Evolutionary conservation across 2,329 filamentous ascomycete genomes (phyloP), one percentile per base, ranked within the genome.

Genomic region (Knufia petricola): DNA sequence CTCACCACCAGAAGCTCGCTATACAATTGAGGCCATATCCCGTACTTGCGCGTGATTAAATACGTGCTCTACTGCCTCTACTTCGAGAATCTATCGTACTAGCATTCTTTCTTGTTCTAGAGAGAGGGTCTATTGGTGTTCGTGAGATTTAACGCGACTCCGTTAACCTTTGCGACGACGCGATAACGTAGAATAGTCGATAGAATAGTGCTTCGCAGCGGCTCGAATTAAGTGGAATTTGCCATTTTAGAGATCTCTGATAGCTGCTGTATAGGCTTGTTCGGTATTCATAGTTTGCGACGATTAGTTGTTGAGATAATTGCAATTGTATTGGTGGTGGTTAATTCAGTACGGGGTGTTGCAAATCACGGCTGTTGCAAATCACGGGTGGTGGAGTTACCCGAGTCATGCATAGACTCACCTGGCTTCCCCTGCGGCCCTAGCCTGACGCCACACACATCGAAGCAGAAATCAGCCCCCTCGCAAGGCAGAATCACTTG

Each of bases 31-130:
- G 10, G 26, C 44, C 26, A 51, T 50, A 28, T 37, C 44, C 39
- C 44, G 37, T 26, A 53, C 9, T 13, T 19, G 10, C 21, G 31
- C 20, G 34, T 34, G 41, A 32, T 10, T 53, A 30, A 44, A 48
- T 6, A 49, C 3, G 32, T 53, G 44, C 15, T 44, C 51, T 46
- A 36, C n/a, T 3, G 17, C 21, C 37, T 51, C 49, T 10, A 48
- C 42, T 24, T 48, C 45, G 4, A 50, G 37, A 31, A 53, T 53
- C 48, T 34, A 53, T 48, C 26, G 21, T 28, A 51, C 46, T 34
- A 53, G 21, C 19, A 46, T 8, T 17, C 15, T 7, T 39, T 53
- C 49, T 40, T 53, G 49, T 51, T 13, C 13, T 13, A 31, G 32
- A 7, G 44, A 41, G 15, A 53, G 38, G 13, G 50, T 24, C 34